These are phyloP conservation scores for Apiospora arundinis DNA, from an alignment of 2,329 filamentous ascomycete genomes.

Conservation along the genomic window DNA sequence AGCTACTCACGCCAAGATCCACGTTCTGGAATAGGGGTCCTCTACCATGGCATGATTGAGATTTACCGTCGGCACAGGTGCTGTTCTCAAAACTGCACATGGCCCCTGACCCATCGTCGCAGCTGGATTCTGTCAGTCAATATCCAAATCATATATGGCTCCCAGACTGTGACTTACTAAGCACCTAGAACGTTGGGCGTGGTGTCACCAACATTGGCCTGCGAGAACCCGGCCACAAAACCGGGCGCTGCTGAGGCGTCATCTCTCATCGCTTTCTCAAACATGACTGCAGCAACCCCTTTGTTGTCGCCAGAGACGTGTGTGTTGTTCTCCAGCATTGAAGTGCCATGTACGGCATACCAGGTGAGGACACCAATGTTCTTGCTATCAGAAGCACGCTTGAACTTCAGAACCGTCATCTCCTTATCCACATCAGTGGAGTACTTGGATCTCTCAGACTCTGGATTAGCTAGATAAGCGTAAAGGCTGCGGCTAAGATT, in stretches of 20 bases:
- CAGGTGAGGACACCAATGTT: conserved; percentile 84
- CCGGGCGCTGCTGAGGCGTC: conserved; percentile 61
- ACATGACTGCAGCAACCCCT: conserved; percentile 82
- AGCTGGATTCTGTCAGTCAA: conserved; percentile 45
- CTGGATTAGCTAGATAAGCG: conserved; percentile 83
- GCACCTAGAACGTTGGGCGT: conserved; percentile 84
- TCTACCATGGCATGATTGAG: conserved; percentile 72
- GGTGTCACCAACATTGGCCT: conserved; percentile 89
- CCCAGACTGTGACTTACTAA: conserved; percentile 49
- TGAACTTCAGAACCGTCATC: conserved; percentile 79
- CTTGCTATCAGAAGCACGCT: conserved; percentile 72
- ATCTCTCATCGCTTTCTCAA: conserved; percentile 72
- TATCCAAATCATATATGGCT: not conserved
- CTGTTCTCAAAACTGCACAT: conserved; percentile 77
- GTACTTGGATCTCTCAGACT: conserved; percentile 73
- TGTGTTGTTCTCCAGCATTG: conserved; percentile 88
- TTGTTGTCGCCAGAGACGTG: conserved; percentile 92
- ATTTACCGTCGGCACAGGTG: conserved; percentile 74
- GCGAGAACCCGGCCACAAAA: conserved; percentile 90
- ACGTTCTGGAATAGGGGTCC: conserved; percentile 70
- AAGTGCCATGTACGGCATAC: conserved; percentile 91
- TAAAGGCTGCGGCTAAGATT: conserved; percentile 87
- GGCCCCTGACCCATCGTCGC: conserved; percentile 78
- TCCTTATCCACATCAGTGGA: conserved; percentile 71
- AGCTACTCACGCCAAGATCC: conserved; percentile 76